Conservation (phyloP, 169 alveolate genomes). For the Eimeria maxima region DNA sequence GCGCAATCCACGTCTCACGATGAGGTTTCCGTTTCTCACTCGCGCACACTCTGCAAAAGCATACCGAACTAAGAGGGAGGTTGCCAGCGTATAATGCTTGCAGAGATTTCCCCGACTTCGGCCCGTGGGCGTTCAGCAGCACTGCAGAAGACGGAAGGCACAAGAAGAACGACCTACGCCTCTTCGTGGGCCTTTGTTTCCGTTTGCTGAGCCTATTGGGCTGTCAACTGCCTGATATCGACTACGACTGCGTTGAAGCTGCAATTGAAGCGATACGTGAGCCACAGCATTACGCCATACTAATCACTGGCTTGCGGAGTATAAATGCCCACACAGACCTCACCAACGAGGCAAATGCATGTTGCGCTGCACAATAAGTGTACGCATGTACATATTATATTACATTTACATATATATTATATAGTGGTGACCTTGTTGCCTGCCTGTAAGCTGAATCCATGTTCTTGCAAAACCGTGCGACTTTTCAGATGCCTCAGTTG, state of each 20-base stretch:
- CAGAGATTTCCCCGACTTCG: constrained; percentile 72
- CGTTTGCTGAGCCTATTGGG: constrained; percentile 4
- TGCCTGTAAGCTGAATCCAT: not conserved
- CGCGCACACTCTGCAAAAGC: not conserved
- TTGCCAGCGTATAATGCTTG: not conserved
- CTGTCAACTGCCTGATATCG: not conserved
- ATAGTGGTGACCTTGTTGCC: not conserved
- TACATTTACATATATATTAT: too few species aligned
- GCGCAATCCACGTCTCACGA: not conserved
- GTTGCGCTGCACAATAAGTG: not conserved
- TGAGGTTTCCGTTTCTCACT: not conserved
- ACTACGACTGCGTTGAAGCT: not conserved
- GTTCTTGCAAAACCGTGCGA: not conserved
- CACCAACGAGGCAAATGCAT: not conserved
- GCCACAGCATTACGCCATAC: not conserved
- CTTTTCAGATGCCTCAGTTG: not conserved
- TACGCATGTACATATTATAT: too few species aligned
- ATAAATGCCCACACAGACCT: not conserved
- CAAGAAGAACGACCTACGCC: constrained; percentile 1
- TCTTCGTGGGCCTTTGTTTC: constrained; percentile 6
- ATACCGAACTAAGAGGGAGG: not conserved
- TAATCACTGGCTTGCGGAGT: not conserved
- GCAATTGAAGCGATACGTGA: constrained; percentile 64
- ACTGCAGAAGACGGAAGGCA: constrained; percentile 17
- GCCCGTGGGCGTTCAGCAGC: constrained; percentile 62